Evolutionary conservation across 2,329 filamentous ascomycete genomes (phyloP).

Genomic region (Curvularia hawaiiensis): DNA sequence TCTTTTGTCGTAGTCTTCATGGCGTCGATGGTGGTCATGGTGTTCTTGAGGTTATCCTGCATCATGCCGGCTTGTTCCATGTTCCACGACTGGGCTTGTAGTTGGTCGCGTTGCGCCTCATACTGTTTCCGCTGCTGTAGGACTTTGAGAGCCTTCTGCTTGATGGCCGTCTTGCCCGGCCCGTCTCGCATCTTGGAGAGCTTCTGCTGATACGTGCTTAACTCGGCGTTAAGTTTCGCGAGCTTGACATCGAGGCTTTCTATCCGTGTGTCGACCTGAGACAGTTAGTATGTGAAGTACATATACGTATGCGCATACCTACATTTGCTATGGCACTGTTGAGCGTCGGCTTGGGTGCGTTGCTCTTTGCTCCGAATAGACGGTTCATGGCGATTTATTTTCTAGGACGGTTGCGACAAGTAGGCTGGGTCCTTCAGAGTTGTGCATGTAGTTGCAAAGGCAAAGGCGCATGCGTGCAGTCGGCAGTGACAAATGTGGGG

Average conservation of each 20-base stretch:
- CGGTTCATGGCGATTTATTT: conserved; percentile 75
- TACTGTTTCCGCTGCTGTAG: conserved; percentile 93
- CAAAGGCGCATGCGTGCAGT: background rate
- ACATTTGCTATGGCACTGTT: conserved; percentile 82
- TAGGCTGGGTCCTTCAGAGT: background rate
- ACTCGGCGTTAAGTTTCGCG: conserved; percentile 87
- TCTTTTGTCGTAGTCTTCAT: conserved; percentile 97
- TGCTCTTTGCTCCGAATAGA: conserved; percentile 87
- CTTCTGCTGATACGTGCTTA: conserved; percentile 84
- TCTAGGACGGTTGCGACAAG: background rate
- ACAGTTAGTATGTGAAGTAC: conserved; percentile 22
- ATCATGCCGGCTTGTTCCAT: conserved; percentile 99
- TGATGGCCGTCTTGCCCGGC: conserved; percentile 88
- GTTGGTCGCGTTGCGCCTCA: conserved; percentile 90
- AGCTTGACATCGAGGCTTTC: conserved; percentile 93
- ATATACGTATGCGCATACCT: conserved; percentile 28
- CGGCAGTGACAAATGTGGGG: conserved; percentile 13
- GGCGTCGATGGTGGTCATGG: conserved; percentile 96
- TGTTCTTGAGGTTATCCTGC: conserved; percentile 98
- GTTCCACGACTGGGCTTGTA: conserved; percentile 95
- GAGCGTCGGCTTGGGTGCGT: conserved; percentile 88
- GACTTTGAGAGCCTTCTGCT: conserved; percentile 92
- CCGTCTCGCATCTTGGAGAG: conserved; percentile 94
- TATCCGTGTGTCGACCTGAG: conserved; percentile 78
- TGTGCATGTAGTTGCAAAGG: background rate